Base-by-base conservation (phyloP, 495 filamentous ascomycete genomes). In the Clavariopsis aquatica region DNA sequence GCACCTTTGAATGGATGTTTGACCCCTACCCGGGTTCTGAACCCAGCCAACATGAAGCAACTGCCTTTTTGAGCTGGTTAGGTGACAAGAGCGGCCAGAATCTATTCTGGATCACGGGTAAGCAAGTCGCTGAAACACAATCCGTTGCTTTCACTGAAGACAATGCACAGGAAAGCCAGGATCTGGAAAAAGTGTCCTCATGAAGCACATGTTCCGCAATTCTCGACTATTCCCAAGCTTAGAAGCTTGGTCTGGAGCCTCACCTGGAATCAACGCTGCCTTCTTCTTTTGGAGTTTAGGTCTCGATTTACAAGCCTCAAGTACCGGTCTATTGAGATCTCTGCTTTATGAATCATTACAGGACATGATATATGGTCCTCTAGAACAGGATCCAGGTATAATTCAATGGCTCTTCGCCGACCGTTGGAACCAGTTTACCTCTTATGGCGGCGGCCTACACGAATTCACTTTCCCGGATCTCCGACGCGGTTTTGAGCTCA, bases 271-370 rank as follows among this genome's bases (percentile, higher is more conserved):
- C 29, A 34, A 36, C 15, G 41, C 57, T 9, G 64, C 51, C 19
- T 67, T 54, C 31, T 67, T 67, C 52, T 60, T 67, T 29, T 67
- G 64, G 64, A 57, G 51, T 23, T 62, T 36, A 7, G 64, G 64
- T 12, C 49, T 41, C 20, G 58, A 52, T 17, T 19, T 62, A 5
- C 64, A 67, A 27, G 52, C 43, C 20, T 57, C 64, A 0, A 15
- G n/a, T 4, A 15, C 28, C 9, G 64, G 64, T 10, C 58, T 67
- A 1, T 28, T 67, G 1, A 27, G 52, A 26, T 38, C 64, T 13
- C 28, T 67, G 27, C 64, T 67, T 4, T 67, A 62, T 46, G 52
- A 67, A 24, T 20, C 52, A 8, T 52, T 67, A 28, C 57, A 62
- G 34, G 46, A 67, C n/a, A 47, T 65, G 62, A 45, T 65, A 34